These are phyloP conservation scores for Iris pallida DNA, from an alignment of 116 monocot species.

Conservation along the genomic window DNA sequence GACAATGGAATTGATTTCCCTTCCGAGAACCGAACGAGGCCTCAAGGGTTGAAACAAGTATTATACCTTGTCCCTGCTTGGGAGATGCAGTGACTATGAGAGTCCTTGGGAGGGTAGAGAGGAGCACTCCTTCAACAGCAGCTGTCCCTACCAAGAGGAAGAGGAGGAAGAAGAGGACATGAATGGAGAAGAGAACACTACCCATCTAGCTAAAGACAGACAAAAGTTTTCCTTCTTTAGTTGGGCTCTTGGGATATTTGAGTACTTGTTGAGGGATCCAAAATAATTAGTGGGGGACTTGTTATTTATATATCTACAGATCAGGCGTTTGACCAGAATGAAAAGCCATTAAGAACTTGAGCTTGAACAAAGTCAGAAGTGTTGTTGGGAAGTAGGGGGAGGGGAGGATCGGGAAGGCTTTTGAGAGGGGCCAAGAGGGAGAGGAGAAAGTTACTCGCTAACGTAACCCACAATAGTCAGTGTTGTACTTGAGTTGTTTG, in stretches of 20 bases:
- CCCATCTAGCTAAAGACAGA: background rate
- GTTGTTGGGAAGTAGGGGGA: too few species aligned
- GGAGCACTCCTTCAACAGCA: slow-evolving; percentile 18
- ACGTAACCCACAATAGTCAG: too few species aligned
- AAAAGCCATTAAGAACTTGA: background rate
- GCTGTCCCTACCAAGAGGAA: slow-evolving; percentile 6
- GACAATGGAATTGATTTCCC: too few species aligned
- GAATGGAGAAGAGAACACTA: background rate
- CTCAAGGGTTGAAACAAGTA: too few species aligned
- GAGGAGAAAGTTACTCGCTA: too few species aligned
- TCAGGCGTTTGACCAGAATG: background rate
- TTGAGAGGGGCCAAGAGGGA: too few species aligned
- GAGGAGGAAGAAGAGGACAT: background rate
- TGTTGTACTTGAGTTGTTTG: too few species aligned
- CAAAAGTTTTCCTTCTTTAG: background rate
- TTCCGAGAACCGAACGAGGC: too few species aligned
- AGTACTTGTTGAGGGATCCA: background rate
- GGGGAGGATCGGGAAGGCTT: too few species aligned
- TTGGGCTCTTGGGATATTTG: background rate
- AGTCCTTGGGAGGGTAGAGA: slow-evolving; percentile 34
- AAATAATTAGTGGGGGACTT: background rate
- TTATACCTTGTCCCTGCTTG: slow-evolving; percentile 41
- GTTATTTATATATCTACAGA: background rate
- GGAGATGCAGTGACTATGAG: slow-evolving; percentile 44
- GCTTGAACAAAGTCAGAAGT: too few species aligned